Base-by-base conservation (phyloP, 164 flowering plant species). In the Vitis rupestris region DNA sequence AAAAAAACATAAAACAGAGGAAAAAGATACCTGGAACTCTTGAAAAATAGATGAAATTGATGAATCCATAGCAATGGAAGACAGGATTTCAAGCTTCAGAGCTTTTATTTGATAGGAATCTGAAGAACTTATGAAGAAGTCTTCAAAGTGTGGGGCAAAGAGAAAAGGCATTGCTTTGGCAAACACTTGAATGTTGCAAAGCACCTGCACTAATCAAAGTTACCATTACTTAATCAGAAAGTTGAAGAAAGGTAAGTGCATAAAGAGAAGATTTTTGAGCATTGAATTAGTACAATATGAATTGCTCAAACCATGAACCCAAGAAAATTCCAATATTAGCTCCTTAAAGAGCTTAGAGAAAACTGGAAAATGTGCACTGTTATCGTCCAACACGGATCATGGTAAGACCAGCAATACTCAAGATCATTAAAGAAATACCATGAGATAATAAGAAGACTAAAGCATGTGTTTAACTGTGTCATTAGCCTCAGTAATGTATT, bases 141-240 rank as follows among this genome's bases (percentile, higher is more conserved):
- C 97, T 78, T 93, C 97, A 79, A 72, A 91, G 67, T 88, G 71
- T 17, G 90, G 83, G 49, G 88, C 82, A 82, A 96, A 96, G 14
- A 91, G 85, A 63, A 85, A 79, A 75, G 99, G 98, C 82, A 93
- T 79, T 67, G 91, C 92, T 81, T 88, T 96, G 51, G 97, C 84
- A 79, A 96, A 91, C 71, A 91, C 92, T 83, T 86, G 97, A 77
- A 93, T 86, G 76, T 96, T 93, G 80, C 94, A 88, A 59, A 96
- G 94, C n/a, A 90, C 94, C 98, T 93, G 91, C 74, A 76, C 23
- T 16, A 53, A 75, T 29, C 57, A 59, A 58, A 64, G n/a, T 79
- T 50, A 68, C 37, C 62, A 54, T 31, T 44, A 23, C 51, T 62
- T 51, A 3, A 37, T 37, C 44, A 23, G 44, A 37, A 37, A 37